A percentile compares a stretch with the other conserved stretches of the same genome.
Evolutionary conservation across 768 basidiomycete genomes (phyloP).

Genomic region (Leccinum truebloodii): DNA sequence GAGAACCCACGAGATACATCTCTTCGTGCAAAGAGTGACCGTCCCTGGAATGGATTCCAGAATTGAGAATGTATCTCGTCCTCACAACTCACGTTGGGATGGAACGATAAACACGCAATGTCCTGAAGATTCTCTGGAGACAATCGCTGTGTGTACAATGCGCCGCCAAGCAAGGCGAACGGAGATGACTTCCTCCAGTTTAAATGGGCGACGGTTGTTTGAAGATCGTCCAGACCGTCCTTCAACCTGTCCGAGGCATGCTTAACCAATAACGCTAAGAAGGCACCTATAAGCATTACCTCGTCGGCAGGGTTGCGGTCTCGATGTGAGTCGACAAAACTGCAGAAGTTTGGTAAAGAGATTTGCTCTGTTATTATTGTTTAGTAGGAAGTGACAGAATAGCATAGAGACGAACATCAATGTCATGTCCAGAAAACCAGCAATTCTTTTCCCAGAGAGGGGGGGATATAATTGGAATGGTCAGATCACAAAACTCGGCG

Average conservation of each 20-base stretch:
- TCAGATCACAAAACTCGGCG: conserved; percentile 49
- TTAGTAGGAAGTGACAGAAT: conserved; percentile 8
- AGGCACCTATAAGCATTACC: conserved; percentile 39
- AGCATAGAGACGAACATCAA: conserved; percentile 22
- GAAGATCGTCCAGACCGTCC: conserved; percentile 40
- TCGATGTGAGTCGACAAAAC: conserved; percentile 61
- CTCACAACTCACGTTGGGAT: conserved; percentile 19
- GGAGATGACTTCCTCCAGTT: conserved; percentile 54
- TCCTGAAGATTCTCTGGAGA: conserved; percentile 30
- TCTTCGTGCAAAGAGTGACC: conserved; percentile 40
- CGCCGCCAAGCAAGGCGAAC: conserved; percentile 58
- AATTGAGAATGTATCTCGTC: neutral
- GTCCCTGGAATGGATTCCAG: conserved; percentile 14
- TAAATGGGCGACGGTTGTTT: conserved; percentile 46
- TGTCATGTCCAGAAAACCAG: conserved; percentile 26
- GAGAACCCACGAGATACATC: conserved; percentile 66
- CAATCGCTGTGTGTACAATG: conserved; percentile 42
- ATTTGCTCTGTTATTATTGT: conserved; percentile 30
- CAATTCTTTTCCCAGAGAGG: conserved; percentile 40
- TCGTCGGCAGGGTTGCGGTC: conserved; percentile 56
- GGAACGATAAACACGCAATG: conserved; percentile 45
- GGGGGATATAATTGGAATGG: conserved; percentile 51
- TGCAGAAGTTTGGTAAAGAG: conserved; percentile 54
- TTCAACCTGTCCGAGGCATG: conserved; percentile 33
- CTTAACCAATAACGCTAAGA: neutral